phyloP scores from a whole-genome alignment of 352 stramenopile species.

The Halophytophthora batemanensis region DNA sequence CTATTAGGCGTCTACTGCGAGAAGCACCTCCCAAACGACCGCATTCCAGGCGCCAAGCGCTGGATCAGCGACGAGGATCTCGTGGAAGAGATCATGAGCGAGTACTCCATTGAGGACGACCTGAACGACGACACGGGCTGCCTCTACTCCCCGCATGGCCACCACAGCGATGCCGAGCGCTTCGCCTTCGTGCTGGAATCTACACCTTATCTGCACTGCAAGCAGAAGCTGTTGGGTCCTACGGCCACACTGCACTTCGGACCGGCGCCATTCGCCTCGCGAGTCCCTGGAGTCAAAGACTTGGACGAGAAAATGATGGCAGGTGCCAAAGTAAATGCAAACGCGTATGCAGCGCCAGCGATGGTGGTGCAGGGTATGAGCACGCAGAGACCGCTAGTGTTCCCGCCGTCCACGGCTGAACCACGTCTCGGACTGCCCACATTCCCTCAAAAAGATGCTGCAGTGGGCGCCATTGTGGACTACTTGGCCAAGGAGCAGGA shows the following conservation, averaged over 20 bases:
- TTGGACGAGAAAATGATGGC: conserved; percentile 23
- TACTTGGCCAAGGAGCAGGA: conserved; percentile 65
- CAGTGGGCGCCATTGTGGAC: conserved; percentile 73
- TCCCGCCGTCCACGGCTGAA: conserved; percentile 32
- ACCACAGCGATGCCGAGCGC: conserved; percentile 38
- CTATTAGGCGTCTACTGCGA: conserved; percentile 77
- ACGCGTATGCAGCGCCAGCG: conserved; percentile 31
- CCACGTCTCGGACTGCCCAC: conserved; percentile 41
- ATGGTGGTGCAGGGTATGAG: conserved; percentile 46
- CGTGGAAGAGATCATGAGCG: conserved; percentile 82
- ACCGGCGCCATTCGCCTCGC: conserved; percentile 10
- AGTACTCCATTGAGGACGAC: conserved; percentile 57
- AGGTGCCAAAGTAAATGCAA: conserved; percentile 36
- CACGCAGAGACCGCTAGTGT: conserved; percentile 40
- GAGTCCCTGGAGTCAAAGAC: conserved; percentile 13
- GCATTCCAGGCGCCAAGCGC: conserved; percentile 72
- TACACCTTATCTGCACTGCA: conserved; percentile 53
- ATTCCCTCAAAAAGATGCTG: conserved; percentile 44
- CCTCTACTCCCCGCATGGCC: conserved; percentile 17
- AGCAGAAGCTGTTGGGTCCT: conserved; percentile 42
- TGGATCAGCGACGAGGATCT: conserved; percentile 84
- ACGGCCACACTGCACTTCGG: conserved; percentile 37
- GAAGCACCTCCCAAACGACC: conserved; percentile 69
- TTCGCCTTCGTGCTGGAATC: conserved; percentile 79
- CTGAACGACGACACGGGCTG: conserved; percentile 26